Percentiles rank a stretch among this genome's conserved stretches.
Conservation (phyloP, 192 early-diverging fungal genomes). For the Phycomyces blakesleeanus region DNA sequence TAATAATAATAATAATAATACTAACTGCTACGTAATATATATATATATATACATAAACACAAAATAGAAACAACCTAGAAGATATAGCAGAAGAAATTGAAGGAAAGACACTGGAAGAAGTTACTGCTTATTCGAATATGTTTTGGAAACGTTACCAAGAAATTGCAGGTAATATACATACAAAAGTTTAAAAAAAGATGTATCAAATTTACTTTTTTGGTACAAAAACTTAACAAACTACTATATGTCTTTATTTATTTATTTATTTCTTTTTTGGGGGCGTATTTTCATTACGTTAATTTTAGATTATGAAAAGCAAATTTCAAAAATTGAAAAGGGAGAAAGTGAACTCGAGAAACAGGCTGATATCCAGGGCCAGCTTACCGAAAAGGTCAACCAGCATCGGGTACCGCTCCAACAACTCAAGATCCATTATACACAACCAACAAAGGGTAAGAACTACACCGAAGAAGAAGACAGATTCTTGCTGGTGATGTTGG, state of each 20-base stretch:
- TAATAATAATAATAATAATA: too few relatives aligned
- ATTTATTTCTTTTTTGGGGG: too few relatives aligned
- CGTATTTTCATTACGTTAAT: background rate
- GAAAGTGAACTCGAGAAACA: slow-evolving; percentile 77
- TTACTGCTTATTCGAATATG: slow-evolving; percentile 76
- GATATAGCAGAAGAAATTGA: slow-evolving; percentile 86
- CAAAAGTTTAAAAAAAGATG: too few relatives aligned
- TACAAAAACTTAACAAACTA: too few relatives aligned
- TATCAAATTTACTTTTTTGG: too few relatives aligned
- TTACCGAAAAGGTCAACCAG: slow-evolving; percentile 71
- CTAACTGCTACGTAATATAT: too few relatives aligned
- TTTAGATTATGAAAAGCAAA: slow-evolving; percentile 77
- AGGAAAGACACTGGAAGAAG: slow-evolving; percentile 85
- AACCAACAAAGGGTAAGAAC: slow-evolving; percentile 80
- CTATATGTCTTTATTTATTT: too few relatives aligned
- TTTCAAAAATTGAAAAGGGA: slow-evolving; percentile 85
- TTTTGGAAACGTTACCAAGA: slow-evolving; percentile 92
- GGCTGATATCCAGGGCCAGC: slow-evolving; percentile 77
- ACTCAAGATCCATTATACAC: slow-evolving; percentile 83
- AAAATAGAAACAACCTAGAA: slow-evolving; percentile 56
- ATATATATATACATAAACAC: background rate
- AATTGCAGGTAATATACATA: slow-evolving; percentile 64
- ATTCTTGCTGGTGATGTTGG: slow-evolving; percentile 86
- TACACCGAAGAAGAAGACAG: slow-evolving; percentile 98
- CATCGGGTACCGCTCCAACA: slow-evolving; percentile 83